These are phyloP conservation scores for Phytopythium helicoides DNA, from an alignment of 352 stramenopile genomes.

Conservation along the genomic window DNA sequence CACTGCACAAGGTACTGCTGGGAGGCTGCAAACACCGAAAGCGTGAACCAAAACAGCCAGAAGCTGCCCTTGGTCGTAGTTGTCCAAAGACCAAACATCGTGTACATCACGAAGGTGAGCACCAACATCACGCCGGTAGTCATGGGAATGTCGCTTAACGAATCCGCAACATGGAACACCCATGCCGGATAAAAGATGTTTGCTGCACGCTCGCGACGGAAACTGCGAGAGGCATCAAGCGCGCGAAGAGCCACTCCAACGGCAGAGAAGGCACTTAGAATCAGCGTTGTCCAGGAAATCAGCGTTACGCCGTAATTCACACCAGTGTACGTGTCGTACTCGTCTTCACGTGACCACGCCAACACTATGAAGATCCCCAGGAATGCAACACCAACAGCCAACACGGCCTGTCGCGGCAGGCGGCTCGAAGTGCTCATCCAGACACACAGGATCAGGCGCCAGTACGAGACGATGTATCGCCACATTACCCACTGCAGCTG, in stretches of 20 bases:
- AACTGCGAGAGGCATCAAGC: slow-evolving; percentile 14
- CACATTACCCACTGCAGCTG: slow-evolving; percentile 17
- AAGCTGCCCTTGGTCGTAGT: slow-evolving; percentile 15
- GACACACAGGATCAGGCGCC: slow-evolving; percentile 12
- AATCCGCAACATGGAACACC: slow-evolving; percentile 17
- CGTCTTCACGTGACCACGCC: slow-evolving; percentile 15
- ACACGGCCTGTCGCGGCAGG: not conserved
- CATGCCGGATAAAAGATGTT: slow-evolving; percentile 19
- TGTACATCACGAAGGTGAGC: slow-evolving; percentile 10
- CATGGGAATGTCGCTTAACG: slow-evolving; percentile 7
- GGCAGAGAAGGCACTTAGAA: slow-evolving; percentile 12
- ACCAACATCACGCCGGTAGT: slow-evolving; percentile 14
- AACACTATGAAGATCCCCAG: slow-evolving; percentile 13
- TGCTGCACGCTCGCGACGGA: slow-evolving; percentile 17
- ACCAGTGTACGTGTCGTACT: slow-evolving; percentile 25
- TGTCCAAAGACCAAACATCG: slow-evolving; percentile 17
- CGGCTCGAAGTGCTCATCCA: slow-evolving; percentile 2
- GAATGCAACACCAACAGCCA: slow-evolving; percentile 9
- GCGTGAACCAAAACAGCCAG: slow-evolving; percentile 19
- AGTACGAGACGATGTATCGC: slow-evolving; percentile 24
- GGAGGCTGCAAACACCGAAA: slow-evolving; percentile 14
- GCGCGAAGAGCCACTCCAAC: slow-evolving; percentile 8
- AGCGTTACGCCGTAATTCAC: slow-evolving; percentile 19
- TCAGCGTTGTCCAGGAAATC: slow-evolving; percentile 23
- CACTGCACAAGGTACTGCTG: slow-evolving; percentile 24